Base-by-base conservation (phyloP, 1,284 basidiomycete species). In the Tilletia walkeri region DNA sequence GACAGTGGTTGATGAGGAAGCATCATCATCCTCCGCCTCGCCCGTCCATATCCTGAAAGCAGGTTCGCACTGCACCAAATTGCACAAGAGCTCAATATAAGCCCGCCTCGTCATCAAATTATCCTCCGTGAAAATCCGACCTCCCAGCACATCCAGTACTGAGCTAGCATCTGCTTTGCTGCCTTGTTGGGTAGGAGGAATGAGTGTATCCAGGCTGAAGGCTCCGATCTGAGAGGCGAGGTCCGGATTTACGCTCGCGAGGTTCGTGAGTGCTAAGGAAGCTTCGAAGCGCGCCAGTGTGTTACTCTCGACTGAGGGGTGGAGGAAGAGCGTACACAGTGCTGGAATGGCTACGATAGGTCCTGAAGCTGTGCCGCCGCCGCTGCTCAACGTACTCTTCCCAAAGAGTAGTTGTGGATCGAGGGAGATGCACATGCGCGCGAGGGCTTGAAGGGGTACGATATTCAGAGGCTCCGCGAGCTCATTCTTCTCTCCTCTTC, bases 211-310 rank as follows among this genome's bases (percentile, higher is more conserved):
- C 2, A 74, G 34, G 2, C 70, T 69, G 63, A 73, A 76, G 4
- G 49, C 38, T 4, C 75, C 76, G n/a, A 80, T 73, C 7, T 89
- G 88, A 20, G 87, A 85, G 2, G 91, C 89, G n/a, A 90, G 84
- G 50, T 88, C 87, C 0, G 88, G 85, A 69, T 88, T 88, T 66
- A 91, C 87, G n/a, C 92, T 94, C 0, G 94, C 90, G 47, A 99
- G 85, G 82, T 99, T 99, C 3, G 95, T 99, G 65, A 99, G 87
- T 0, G 94, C 95, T 92, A 99, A 95, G 73, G 94, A 87, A 2
- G 90, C 89, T 84, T 99, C 95, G 80, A 99, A 99, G 59, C 88
- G 88, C 80, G 39, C 39, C 16, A 67, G 20, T 5, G 20, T 34
- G 54, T 56, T 10, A 7, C 20, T 12, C 34, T 56, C 54, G 18